Evolutionary conservation across 352 stramenopile genomes (phyloP).

Genomic region (Pythium volutum): DNA sequence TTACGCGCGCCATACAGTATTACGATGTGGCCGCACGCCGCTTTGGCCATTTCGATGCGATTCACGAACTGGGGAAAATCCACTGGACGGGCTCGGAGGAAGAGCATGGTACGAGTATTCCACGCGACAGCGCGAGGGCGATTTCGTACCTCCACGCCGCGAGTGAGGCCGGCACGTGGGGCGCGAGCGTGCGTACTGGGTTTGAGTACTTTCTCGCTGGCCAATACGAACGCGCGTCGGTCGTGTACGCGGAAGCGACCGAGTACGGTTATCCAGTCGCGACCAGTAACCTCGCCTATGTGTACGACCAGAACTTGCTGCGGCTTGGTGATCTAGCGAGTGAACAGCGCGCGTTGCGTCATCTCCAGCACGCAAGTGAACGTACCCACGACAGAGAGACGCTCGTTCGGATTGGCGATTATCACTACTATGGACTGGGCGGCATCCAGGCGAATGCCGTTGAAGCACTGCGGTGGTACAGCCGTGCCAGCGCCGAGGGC

Average conservation of each 20-base stretch:
- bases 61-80: slow-evolving; percentile 72
- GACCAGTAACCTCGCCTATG: slow-evolving; percentile 69
- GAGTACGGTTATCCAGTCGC: slow-evolving; percentile 62
- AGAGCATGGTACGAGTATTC: not conserved
- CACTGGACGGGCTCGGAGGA: slow-evolving; percentile 30
- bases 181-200: slow-evolving; percentile 39
- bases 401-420: slow-evolving; percentile 71
- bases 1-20: slow-evolving; percentile 53
- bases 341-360: slow-evolving; percentile 37
- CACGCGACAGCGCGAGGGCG: slow-evolving; percentile 26
- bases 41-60: slow-evolving; percentile 86
- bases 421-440: slow-evolving; percentile 66
- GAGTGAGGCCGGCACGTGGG: slow-evolving; percentile 64
- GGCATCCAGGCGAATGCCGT: slow-evolving; percentile 31
- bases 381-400: slow-evolving; percentile 55
- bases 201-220: slow-evolving; percentile 59
- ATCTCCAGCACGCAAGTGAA: slow-evolving; percentile 34
- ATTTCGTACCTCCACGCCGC: slow-evolving; percentile 58
- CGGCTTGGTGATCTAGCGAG: slow-evolving; percentile 16
- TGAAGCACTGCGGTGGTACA: slow-evolving; percentile 66
- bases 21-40: slow-evolving; percentile 55
- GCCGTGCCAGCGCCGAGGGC: slow-evolving; percentile 57
- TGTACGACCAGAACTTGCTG: slow-evolving; percentile 64
- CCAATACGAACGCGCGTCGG: slow-evolving; percentile 41
- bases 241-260: slow-evolving; percentile 62